These are phyloP conservation scores for Ogataea angusta DNA, from an alignment of 805 yeast species.

Conservation along the genomic window DNA sequence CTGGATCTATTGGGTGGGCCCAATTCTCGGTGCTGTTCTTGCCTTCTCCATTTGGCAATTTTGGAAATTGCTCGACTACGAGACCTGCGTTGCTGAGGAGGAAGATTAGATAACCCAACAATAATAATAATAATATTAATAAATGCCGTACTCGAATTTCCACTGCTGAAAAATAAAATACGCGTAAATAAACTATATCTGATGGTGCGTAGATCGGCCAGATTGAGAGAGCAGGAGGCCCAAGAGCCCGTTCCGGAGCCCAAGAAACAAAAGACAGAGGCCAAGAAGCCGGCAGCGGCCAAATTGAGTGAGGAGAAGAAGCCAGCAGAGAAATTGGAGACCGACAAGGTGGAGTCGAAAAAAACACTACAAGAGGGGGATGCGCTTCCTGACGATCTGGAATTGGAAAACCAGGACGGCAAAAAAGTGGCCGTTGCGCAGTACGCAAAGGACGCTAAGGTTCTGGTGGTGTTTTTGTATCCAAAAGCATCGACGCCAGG, in stretches of 20 bases:
- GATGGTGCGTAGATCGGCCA: conserved; percentile 15
- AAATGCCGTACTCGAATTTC: not conserved
- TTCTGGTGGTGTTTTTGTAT: conserved; percentile 66
- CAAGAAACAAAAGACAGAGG: not conserved
- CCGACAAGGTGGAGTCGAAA: not conserved
- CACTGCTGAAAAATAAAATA: not conserved
- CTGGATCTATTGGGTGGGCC: conserved; percentile 95
- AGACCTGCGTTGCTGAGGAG: conserved; percentile 41
- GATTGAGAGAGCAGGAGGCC: conserved; percentile 9
- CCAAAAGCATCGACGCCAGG: conserved; percentile 96
- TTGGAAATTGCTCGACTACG: conserved; percentile 63
- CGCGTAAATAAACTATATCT: not conserved
- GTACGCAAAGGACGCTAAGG: conserved; percentile 32
- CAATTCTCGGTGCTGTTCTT: conserved; percentile 64
- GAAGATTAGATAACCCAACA: conserved; percentile 16
- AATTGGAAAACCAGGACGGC: conserved; percentile 59
- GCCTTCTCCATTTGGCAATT: conserved; percentile 67
- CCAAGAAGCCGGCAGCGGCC: not conserved
- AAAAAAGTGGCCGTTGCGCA: conserved; percentile 24
- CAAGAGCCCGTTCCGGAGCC: conserved; percentile 1
- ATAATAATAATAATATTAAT: not conserved
- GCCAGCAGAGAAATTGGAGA: not conserved
- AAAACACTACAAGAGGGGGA: conserved; percentile 18
- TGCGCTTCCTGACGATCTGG: conserved; percentile 38
- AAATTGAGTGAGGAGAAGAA: not conserved